Conservation (phyloP, 1,284 basidiomycete genomes). For the Malassezia japonica region DNA sequence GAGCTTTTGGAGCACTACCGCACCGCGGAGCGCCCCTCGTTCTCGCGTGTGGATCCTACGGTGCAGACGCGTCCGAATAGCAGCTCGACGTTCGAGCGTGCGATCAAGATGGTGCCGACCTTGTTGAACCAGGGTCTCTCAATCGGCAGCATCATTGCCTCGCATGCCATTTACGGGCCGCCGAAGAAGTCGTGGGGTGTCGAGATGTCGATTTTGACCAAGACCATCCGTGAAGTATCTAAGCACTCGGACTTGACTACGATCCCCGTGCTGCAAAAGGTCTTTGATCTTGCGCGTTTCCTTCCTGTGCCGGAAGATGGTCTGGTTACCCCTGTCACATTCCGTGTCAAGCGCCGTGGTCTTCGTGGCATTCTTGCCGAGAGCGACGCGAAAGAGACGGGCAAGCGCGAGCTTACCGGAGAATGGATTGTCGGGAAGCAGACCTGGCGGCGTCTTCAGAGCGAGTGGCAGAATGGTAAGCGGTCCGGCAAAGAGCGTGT, state of each 20-base stretch:
- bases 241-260: constrained; percentile 75
- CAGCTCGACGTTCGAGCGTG: constrained; percentile 34
- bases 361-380: constrained; percentile 68
- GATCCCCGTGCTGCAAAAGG: constrained; percentile 59
- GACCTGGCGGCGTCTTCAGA: constrained; percentile 77
- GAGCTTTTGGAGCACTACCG: constrained; percentile 40
- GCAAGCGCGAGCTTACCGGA: constrained; percentile 69
- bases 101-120: constrained; percentile 42
- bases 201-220: constrained; percentile 56
- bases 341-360: constrained; percentile 64
- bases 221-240: constrained; percentile 74
- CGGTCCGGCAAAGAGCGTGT: constrained; percentile 61
- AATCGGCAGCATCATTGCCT: constrained; percentile 42
- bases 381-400: constrained; percentile 64
- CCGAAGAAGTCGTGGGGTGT: constrained; percentile 76
- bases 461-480: constrained; percentile 57
- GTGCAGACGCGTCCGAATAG: constrained; percentile 23
- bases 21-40: constrained; percentile 27
- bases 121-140: constrained; percentile 41
- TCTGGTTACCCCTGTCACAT: constrained; percentile 87
- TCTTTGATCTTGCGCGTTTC: constrained; percentile 71
- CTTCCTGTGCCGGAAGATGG: constrained; percentile 86
- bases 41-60: constrained; percentile 36
- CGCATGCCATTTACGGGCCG: constrained; percentile 56
- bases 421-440: constrained; percentile 93